phyloP scores from a whole-genome alignment of 1,284 basidiomycete genomes.

The Puccinia hordei region DNA sequence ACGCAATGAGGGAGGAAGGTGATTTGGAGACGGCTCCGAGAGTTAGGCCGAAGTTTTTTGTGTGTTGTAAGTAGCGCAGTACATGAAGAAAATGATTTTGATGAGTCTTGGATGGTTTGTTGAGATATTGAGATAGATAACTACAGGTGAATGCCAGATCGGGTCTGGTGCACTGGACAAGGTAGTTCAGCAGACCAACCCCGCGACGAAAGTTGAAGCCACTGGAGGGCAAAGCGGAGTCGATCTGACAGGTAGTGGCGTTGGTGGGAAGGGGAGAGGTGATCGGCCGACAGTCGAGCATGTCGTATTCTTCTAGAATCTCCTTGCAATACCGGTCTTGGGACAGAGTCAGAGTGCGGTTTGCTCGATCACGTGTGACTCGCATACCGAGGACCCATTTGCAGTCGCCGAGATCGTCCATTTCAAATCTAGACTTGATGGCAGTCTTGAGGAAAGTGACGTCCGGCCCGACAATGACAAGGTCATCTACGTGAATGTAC shows the following conservation, averaged over 20 bases:
- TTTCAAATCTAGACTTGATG: neutral
- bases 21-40: neutral
- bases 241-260: neutral
- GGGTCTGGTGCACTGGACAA: conserved; percentile 12
- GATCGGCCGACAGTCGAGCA: neutral
- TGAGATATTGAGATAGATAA: conserved; percentile 16
- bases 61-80: neutral
- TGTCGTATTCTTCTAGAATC: conserved; percentile 11
- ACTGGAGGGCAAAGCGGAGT: neutral
- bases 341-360: neutral
- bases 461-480: neutral
- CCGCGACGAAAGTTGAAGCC: neutral
- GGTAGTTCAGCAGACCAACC: conserved; percentile 6
- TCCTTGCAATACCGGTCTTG: conserved; percentile 9
- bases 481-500: neutral
- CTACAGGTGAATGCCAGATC: neutral
- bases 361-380: neutral
- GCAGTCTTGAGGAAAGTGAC: neutral
- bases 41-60: neutral
- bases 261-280: neutral
- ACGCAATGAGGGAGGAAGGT: neutral
- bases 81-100: neutral
- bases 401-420: neutral
- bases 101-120: neutral
- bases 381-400: neutral